Base-by-base conservation (phyloP, 352 stramenopile species). In the Phytopythium montanum region DNA sequence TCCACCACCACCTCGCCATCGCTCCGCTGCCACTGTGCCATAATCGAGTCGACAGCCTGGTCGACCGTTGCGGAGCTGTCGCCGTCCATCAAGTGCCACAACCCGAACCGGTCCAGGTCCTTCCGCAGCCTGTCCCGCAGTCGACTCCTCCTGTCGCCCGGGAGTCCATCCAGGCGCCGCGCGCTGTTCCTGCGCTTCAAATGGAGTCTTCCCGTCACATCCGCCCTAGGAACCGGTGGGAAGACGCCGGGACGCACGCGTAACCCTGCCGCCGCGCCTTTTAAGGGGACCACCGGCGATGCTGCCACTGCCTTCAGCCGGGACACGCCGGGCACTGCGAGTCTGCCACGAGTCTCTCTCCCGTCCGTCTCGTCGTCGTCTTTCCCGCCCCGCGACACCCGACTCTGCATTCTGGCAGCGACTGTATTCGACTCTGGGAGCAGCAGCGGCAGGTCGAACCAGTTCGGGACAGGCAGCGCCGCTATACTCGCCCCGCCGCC, bases 391-490 rank as follows among this genome's bases (percentile, higher is more conserved):
- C 25, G 25, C 25, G 33, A 19, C 7, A 69, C n/a, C n/a, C 64
- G 67, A 44, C 70, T 70, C 56, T 86, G 80, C 28, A 88, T 72
- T 26, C 67, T 69, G 2, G 64, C 71, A 3, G 67, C 66, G 1
- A 80, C 67, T 3, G 66, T 49, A 53, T 88, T 45, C 1, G 61
- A 46, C 56, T 85, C 75, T 0, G 79, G 73, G 26, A 88, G 54
- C 34, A 88, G 54, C 60, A 91, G 58, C 3, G 81, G 77, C 29
- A 91, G 67, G 41, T 91, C 79, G 64, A 87, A 88, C 79, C 77
- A 89, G 42, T 64, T 75, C 16, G 81, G 79, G 26, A 76, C 69
- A 3, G 66, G 50, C 23, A 76, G 45, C 16, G 50, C 26, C 33
- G 50, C 5, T n/a, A 9, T 14, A 12, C 16, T 26, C 50, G 52